Base-by-base conservation (phyloP, 2,329 filamentous ascomycete species). In the Coniochaeta pulveracea region DNA sequence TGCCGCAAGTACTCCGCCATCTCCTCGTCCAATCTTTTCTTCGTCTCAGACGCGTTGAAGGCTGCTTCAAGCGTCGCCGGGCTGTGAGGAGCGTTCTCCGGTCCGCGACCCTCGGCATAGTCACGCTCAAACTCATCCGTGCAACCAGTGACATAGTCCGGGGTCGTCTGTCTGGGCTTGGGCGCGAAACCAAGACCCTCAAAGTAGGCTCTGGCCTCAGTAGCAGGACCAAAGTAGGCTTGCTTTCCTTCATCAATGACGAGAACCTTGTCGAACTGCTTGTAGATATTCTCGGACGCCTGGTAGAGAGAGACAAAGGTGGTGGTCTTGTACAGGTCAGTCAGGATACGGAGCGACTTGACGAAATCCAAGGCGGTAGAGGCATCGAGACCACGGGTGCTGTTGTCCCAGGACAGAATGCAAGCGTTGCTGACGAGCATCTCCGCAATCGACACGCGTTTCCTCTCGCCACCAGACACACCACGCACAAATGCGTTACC, bases 241-340 rank as follows among this genome's bases (percentile, higher is more conserved):
- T 86, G 77, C 18, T 69, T 72, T 2, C 84, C 84, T 25, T 72
- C 69, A 40, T 88, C 80, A 35, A 91, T 82, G 22, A 88, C 80
- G 47, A 93, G 61, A 10, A 91, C 83, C 54, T 89, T 91, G 61
- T 93, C 84, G 40, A 89, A 88, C 21, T 77, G 72, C 15, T 66
- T 66, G 57, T 84, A 88, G 40, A 89, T 85, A 45, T 76, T 85
- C 55, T 91, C 82, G 0, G 80, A 85, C 0, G 83, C 84, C 50
- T 93, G 85, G 53, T 93, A 93, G 0, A 93, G 63, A 0, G 85
- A 85, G 2, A 93, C 84, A 39, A 91, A 88, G 0, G 85, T 91
- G 2, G 81, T 83, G 0, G 79, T 85, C 51, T 81, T 75, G 66
- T 86, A 86, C 35, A 91, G 73, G 52, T 91, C 80, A 15, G 85